Evolutionary conservation across 192 early-diverging fungal species (phyloP).

Genomic region (Chytriomyces hyalinus): DNA sequence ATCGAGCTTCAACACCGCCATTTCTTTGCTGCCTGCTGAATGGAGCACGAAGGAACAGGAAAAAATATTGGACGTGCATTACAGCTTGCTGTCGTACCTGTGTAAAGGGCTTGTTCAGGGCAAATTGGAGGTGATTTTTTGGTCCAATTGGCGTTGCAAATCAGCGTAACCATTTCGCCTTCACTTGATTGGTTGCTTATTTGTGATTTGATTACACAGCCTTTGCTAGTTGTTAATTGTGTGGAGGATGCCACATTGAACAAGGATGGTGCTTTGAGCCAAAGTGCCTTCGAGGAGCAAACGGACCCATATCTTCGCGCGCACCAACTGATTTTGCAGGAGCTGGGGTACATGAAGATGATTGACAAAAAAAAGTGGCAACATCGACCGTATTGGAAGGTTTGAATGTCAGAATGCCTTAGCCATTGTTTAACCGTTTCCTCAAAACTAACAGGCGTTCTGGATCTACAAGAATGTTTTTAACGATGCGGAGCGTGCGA

Average conservation of each 20-base stretch:
- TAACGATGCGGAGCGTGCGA: constrained; percentile 62
- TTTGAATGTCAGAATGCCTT: constrained; percentile 20
- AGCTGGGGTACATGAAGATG: constrained; percentile 56
- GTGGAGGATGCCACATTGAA: constrained; percentile 2
- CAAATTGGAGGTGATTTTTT: constrained; percentile 55
- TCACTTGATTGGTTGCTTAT: constrained; percentile 22
- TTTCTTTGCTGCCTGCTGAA: constrained; percentile 40
- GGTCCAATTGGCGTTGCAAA: background rate
- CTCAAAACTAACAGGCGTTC: constrained; percentile 51
- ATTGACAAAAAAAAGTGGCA: constrained; percentile 74
- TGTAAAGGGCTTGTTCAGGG: constrained; percentile 55
- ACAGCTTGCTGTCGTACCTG: constrained; percentile 62
- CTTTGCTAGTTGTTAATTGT: background rate
- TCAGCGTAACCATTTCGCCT: constrained; percentile 22
- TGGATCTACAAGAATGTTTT: constrained; percentile 68
- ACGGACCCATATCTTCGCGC: constrained; percentile 38
- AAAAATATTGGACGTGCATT: constrained; percentile 64
- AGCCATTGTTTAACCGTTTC: background rate
- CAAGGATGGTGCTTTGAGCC: constrained; percentile 17
- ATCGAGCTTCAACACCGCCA: constrained; percentile 20
- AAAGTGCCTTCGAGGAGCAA: constrained; percentile 7
- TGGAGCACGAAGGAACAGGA: constrained; percentile 60
- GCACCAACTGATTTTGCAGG: constrained; percentile 54
- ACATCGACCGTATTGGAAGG: constrained; percentile 71
- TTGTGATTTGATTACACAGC: background rate